Evolutionary conservation across 371 early-diverging fungal species (phyloP), one percentile per base, ranked within the genome.

Genomic region (Apophysomyces ossiformis): DNA sequence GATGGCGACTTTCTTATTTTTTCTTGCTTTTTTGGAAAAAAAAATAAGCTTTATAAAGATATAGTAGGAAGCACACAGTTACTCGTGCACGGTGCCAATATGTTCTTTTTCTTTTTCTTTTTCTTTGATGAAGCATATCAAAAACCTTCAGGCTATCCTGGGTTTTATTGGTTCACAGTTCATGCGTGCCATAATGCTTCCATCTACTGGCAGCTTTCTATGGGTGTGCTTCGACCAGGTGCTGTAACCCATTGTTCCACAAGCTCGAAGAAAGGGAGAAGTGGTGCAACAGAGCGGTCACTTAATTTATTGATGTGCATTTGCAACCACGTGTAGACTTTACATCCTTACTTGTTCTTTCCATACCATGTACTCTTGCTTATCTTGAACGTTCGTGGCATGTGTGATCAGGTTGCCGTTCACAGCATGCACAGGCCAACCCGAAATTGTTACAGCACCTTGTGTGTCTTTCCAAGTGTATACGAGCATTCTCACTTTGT

Each of bases 401-500:
- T 45, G 60, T 0, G 66, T 72, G 12, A 70, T 64, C 15, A 73
- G 58, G n/a, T 71, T 78, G 8, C 74, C 79, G 47, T 67, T 68
- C 37, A 69, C 75, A 16, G 70, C 47, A 43, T 75, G 45, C 1
- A 79, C 72, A 5, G 78, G 83, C 83, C 83, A 82, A 7, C 80
- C 83, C n/a, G 66, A 67, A 43, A 82, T 71, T 13, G 37, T 54
- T 0, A 79, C 41, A 26, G 73, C 60, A 0, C 72, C 83, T 32
- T 63, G 56, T 0, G 78, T 75, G 26, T 78, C 72, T 16, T 69
- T 63, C 84, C 84, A 83, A 15, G 70, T 69, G 66, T 83, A 83
- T 37, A 77, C 76, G 0, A 83, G 62, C 65, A 83, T 77, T 35
- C 72, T 74, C 2, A 83, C 71, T 4, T 60, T 41, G 63, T 79